Evolutionary conservation across 495 filamentous ascomycete genomes (phyloP), one percentile per base, ranked within the genome.

Genomic region (Penicillium flavigenum): DNA sequence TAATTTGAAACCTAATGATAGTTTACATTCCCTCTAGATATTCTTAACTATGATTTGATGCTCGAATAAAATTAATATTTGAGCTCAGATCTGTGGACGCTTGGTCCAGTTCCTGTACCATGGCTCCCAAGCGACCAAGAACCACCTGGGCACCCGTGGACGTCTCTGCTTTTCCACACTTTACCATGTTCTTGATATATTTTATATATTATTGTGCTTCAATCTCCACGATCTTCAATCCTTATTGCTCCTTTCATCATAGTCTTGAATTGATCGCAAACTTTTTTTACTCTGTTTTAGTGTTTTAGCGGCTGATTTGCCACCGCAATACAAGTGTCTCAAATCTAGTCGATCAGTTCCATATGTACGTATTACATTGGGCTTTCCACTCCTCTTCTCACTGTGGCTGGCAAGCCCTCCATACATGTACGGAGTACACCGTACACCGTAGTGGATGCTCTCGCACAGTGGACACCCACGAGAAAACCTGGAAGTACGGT

Each of bases 271-370:
- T 19, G 17, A 46, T 50, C 36, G 26, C 20, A 27, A 10, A 36
- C 20, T 47, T 55, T 55, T 55, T 19, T 36, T 10, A 9, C 19
- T 43, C 39, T 19, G 38, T 19, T 49, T 17, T 49, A 9, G 36
- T 39, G 12, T 50, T 34, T 42, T 9, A 41, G 31, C 42, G 20
- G 31, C 10, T 47, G 57, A 51, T 63, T 63, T 49, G 60, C 60
- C 60, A 63, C 59, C 44, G 16, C 43, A 54, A 50, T 57, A 47
- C 43, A 53, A 53, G 17, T 47, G 43, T 55, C 32, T 47, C 53
- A 55, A 20, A 29, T 22, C n/a, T n/a, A 17, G 29, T 45, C 29
- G 26, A 45, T 45, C 39, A 41, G 26, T 53, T 44, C 38, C 20
- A 19, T 50, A 20, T 20, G 20, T 20, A 20, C 43, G 45, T 44